Evolutionary conservation across 1,139 yeast genomes (phyloP).

Genomic region (Entelexis paramagnoliae): DNA sequence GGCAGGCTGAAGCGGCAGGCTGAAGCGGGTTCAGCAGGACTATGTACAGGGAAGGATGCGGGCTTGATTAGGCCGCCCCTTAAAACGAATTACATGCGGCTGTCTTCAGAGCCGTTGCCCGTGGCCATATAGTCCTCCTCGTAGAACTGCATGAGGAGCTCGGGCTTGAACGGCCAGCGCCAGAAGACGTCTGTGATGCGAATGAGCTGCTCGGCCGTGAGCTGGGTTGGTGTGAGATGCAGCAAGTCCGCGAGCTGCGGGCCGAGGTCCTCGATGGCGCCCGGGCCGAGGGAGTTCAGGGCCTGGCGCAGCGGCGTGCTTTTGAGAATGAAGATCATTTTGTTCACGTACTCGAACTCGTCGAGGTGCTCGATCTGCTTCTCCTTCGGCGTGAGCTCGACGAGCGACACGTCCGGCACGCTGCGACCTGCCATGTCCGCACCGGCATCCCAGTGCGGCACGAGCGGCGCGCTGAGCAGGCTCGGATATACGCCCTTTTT

Average conservation of each 20-base stretch:
- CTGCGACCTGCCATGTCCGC: slow-evolving; percentile 13
- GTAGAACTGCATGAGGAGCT: slow-evolving; percentile 36
- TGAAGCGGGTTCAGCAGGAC: no score
- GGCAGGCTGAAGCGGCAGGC: no score
- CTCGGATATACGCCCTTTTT: slow-evolving; percentile 15
- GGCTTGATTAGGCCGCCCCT: no score
- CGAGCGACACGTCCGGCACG: slow-evolving; percentile 31
- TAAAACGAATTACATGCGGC: neutral
- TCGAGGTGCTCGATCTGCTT: slow-evolving; percentile 37
- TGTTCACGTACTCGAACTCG: slow-evolving; percentile 56
- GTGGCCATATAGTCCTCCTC: slow-evolving; percentile 26
- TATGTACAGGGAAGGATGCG: no score
- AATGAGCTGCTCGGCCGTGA: slow-evolving; percentile 47
- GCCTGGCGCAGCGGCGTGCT: slow-evolving; percentile 42
- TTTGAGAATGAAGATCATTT: slow-evolving; percentile 49
- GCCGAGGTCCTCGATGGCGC: slow-evolving; percentile 56
- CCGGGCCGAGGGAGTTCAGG: slow-evolving; percentile 60
- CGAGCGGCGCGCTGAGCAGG: slow-evolving; percentile 17
- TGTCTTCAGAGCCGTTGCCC: slow-evolving; percentile 4
- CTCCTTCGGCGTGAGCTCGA: slow-evolving; percentile 52
- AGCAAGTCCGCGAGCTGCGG: slow-evolving; percentile 37
- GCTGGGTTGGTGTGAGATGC: slow-evolving; percentile 40
- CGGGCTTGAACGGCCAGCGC: slow-evolving; percentile 84
- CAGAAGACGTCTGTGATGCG: slow-evolving; percentile 45
- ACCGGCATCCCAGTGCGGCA: slow-evolving; percentile 7